A percentile compares a stretch with the other conserved stretches of the same genome.
phyloP scores from a whole-genome alignment of 2,329 filamentous ascomycete genomes.

The Stachybotrys elegans region DNA sequence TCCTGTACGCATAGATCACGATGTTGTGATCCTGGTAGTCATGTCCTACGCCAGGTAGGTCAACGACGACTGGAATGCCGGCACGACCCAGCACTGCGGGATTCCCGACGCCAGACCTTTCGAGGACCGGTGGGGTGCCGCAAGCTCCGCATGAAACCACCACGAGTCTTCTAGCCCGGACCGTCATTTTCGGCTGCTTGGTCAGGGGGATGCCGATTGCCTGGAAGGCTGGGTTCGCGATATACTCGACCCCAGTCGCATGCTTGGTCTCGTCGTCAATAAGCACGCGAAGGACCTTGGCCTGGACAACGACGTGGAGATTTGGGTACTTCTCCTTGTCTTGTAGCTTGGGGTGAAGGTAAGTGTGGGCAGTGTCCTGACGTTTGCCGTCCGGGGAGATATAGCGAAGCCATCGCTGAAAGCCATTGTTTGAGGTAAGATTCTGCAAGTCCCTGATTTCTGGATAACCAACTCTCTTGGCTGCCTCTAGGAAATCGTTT shows the following conservation, averaged over 20 bases:
- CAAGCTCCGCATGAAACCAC: conserved; percentile 35
- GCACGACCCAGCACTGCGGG: conserved; percentile 38
- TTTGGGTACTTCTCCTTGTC: neutral
- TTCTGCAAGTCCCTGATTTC: conserved; percentile 46
- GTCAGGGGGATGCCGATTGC: neutral
- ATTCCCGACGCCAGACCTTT: conserved; percentile 56
- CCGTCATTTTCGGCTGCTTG: neutral
- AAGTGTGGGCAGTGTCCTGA: conserved; percentile 51
- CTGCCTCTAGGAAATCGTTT: conserved; percentile 43
- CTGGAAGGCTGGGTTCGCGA: conserved; percentile 27
- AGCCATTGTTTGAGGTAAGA: conserved; percentile 30
- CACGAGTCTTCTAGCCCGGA: conserved; percentile 16
- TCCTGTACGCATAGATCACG: conserved; percentile 41
- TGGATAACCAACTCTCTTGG: conserved; percentile 33
- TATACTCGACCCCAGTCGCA: conserved; percentile 53
- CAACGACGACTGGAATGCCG: conserved; percentile 36
- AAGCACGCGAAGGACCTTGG: neutral
- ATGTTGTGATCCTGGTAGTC: conserved; percentile 51
- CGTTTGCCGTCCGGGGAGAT: conserved; percentile 41
- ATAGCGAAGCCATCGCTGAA: conserved; percentile 27
- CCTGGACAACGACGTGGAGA: neutral
- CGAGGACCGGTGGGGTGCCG: conserved; percentile 48
- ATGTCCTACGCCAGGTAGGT: conserved; percentile 44
- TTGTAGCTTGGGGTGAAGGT: conserved; percentile 26
- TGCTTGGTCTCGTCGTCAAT: conserved; percentile 20